A percentile compares a stretch with the other conserved stretches of the same genome.
Conservation (phyloP, 2,329 filamentous ascomycete genomes). For the Alternaria arborescens region DNA sequence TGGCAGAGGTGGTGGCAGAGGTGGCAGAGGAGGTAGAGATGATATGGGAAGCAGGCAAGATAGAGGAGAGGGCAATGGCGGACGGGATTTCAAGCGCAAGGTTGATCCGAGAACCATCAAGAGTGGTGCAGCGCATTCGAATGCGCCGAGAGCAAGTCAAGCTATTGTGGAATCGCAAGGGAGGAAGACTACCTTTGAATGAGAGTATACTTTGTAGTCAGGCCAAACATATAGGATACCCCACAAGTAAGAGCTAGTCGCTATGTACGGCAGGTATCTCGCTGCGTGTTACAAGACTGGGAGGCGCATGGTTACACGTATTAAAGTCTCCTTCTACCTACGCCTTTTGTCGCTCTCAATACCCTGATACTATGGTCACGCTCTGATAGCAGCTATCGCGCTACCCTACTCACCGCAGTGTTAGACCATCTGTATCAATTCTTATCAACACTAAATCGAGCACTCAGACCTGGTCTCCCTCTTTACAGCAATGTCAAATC, state of each 20-base stretch:
- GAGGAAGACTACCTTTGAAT: conserved; percentile 83
- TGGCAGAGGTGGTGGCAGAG: conserved; percentile 1
- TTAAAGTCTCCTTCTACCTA: background rate
- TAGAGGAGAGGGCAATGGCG: conserved; percentile 35
- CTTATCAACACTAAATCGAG: background rate
- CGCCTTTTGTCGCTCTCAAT: background rate
- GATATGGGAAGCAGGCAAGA: conserved; percentile 30
- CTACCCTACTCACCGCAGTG: background rate
- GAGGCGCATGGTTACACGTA: background rate
- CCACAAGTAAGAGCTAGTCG: background rate
- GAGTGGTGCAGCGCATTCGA: conserved; percentile 55
- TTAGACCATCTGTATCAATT: background rate
- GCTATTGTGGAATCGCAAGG: conserved; percentile 80
- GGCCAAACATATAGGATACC: background rate
- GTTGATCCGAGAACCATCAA: conserved; percentile 56
- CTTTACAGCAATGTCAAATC: conserved; percentile 19
- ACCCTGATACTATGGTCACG: background rate
- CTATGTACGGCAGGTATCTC: background rate
- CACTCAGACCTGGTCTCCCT: background rate
- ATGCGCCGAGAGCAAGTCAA: conserved; percentile 72
- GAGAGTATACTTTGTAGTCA: conserved; percentile 8
- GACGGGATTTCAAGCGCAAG: conserved; percentile 47
- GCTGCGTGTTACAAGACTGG: background rate
- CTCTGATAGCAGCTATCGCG: background rate
- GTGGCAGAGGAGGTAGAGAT: conserved; percentile 1